Evolutionary conservation across 352 stramenopile genomes (phyloP), one percentile per base, ranked within the genome.

Genomic region (Phytophthora chlamydospora): DNA sequence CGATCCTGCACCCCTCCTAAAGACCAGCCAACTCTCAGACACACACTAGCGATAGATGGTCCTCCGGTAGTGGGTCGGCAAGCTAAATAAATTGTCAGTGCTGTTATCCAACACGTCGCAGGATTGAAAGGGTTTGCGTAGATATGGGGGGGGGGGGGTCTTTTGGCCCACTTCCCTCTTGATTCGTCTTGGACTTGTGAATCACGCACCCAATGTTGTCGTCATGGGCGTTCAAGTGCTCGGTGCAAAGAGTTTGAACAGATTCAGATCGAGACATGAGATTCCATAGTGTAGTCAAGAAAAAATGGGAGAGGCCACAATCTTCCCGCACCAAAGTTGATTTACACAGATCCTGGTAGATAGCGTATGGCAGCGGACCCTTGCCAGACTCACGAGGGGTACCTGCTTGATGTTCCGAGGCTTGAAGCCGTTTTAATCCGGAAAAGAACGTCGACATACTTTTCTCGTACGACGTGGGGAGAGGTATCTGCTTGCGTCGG

Each of bases 181-280:
- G 56, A n/a, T 68, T 65, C 4, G 36, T 66, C 41, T 71, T 71
- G 0, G 66, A 67, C 29, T 75, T 75, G 51, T 53, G 36, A 16
- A 73, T 12, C 7, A 67, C n/a, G 50, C 16, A 55, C 12, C 59
- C 49, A 41, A 71, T 21, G 14, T n/a, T 53, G 14, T 53, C 45
- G 3, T 39, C 52, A 32, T 44, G 19, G 11, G 41, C 42, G 35
- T 14, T 45, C 17, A 61, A 21, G n/a, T 58, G 32, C 17, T 53
- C 17, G 1, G 39, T 65, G 10, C 34, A 47, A 12, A 65, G 12
- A 5, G 56, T 58, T 11, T 58, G 38, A 14, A 71, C 51, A 27
- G 52, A 68, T 33, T 58, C 50, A 8, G 56, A 51, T 29, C 46
- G 21, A 12, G 45, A 53, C 38, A 50, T 62, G 34, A 66, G 34